Percentiles rank a stretch among this genome's conserved stretches.
phyloP scores from a whole-genome alignment of 148 eudicot species.

The Amaranthus cruentus region DNA sequence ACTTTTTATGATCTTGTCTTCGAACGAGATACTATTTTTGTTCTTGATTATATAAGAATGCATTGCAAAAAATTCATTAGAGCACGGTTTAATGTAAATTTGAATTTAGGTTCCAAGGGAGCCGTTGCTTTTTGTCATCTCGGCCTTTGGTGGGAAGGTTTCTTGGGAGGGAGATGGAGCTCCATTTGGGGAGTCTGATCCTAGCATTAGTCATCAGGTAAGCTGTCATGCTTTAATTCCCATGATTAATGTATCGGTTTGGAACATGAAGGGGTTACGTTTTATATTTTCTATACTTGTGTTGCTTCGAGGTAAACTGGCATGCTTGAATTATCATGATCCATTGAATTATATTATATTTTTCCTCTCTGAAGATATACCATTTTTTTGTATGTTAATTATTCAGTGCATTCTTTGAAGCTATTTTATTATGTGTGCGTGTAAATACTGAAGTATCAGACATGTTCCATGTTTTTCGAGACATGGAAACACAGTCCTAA shows the following conservation, averaged over 20 bases:
- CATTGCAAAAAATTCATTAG: background rate
- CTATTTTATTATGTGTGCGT: too few relatives aligned
- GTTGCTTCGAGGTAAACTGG: slow-evolving; percentile 36
- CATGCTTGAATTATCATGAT: background rate
- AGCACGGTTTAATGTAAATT: background rate
- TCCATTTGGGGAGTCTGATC: slow-evolving; percentile 71
- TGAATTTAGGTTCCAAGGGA: slow-evolving; percentile 78
- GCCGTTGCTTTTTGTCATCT: slow-evolving; percentile 78
- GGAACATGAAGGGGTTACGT: background rate
- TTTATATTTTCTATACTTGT: too few relatives aligned
- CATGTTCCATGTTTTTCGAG: too few relatives aligned
- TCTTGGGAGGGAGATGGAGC: slow-evolving; percentile 98
- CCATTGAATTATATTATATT: too few relatives aligned
- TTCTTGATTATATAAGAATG: background rate
- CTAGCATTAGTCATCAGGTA: slow-evolving; percentile 83
- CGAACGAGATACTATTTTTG: background rate
- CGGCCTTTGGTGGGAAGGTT: slow-evolving; percentile 88
- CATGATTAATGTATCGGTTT: too few relatives aligned
- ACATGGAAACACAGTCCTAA: too few relatives aligned
- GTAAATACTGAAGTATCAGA: too few relatives aligned
- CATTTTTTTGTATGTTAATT: too few relatives aligned
- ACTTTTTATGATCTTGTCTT: background rate
- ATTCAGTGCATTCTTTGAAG: too few relatives aligned
- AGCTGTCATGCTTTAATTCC: background rate
- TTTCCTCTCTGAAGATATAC: too few relatives aligned